Conservation (phyloP, 495 filamentous ascomycete genomes). For the Astrothelium subdiscretum region DNA sequence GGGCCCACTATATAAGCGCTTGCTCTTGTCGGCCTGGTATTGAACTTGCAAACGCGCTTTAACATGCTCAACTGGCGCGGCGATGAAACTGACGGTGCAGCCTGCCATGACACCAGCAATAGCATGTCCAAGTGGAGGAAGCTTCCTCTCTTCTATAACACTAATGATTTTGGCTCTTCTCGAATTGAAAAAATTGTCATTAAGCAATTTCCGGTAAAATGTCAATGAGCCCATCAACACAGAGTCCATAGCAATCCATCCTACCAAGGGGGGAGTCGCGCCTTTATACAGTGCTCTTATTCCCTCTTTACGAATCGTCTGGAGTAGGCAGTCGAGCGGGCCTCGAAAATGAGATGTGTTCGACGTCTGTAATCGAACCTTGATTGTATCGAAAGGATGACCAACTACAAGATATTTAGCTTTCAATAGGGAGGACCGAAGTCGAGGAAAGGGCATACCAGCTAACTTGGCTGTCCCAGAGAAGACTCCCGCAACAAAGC, state of each 20-base stretch:
- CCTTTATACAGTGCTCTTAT: slow-evolving; percentile 76
- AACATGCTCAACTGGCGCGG: slow-evolving; percentile 88
- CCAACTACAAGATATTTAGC: slow-evolving; percentile 39
- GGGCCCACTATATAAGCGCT: slow-evolving; percentile 72
- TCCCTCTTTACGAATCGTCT: slow-evolving; percentile 72
- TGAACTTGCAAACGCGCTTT: slow-evolving; percentile 92
- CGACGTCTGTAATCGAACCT: slow-evolving; percentile 90
- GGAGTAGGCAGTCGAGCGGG: slow-evolving; percentile 72
- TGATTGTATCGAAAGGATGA: slow-evolving; percentile 88
- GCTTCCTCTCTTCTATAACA: slow-evolving; percentile 25
- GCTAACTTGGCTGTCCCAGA: slow-evolving; percentile 83
- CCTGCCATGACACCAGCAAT: slow-evolving; percentile 81
- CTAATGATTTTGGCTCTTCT: slow-evolving; percentile 7
- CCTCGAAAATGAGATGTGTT: slow-evolving; percentile 64
- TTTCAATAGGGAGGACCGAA: neutral
- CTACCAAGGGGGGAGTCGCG: slow-evolving; percentile 78
- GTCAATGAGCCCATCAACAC: slow-evolving; percentile 89
- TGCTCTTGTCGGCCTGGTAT: slow-evolving; percentile 61
- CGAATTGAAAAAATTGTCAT: slow-evolving; percentile 61
- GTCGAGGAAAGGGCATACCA: slow-evolving; percentile 40
- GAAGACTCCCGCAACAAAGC: slow-evolving; percentile 89
- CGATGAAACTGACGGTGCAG: slow-evolving; percentile 80
- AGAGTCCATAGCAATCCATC: slow-evolving; percentile 98
- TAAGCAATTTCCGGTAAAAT: slow-evolving; percentile 71
- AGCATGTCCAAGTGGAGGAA: slow-evolving; percentile 72